Evolutionary conservation across 805 yeast species (phyloP).

Genomic region (Saturnispora galanensis): DNA sequence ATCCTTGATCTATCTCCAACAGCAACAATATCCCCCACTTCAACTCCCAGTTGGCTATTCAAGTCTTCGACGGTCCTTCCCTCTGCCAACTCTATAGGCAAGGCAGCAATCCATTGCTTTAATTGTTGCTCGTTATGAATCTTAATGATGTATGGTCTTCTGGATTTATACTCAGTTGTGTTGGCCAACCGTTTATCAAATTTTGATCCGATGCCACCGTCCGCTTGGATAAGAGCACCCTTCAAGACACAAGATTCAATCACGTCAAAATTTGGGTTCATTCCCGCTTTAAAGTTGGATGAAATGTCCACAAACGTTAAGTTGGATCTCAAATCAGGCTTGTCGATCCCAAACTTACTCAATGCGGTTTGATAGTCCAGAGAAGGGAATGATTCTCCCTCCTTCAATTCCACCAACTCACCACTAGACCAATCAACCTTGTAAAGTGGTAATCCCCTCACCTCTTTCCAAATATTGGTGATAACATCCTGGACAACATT

Average conservation of each 20-base stretch:
- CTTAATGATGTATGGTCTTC: constrained; percentile 50
- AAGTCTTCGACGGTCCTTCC: constrained; percentile 14
- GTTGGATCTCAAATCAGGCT: constrained; percentile 76
- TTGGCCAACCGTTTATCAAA: constrained; percentile 25
- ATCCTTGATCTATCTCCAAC: constrained; percentile 60
- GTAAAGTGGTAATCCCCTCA: constrained; percentile 33
- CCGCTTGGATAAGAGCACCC: constrained; percentile 30
- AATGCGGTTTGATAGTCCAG: constrained; percentile 64
- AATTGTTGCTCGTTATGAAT: constrained; percentile 35
- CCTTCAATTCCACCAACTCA: constrained; percentile 21
- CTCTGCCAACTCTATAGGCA: constrained; percentile 12
- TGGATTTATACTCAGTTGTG: constrained; percentile 35
- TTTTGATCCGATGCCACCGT: constrained; percentile 12
- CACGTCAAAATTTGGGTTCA: constrained; percentile 44
- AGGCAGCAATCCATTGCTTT: constrained; percentile 33
- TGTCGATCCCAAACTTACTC: constrained; percentile 76
- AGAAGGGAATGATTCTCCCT: constrained; percentile 29
- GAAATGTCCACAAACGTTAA: constrained; percentile 43
- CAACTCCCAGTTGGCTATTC: constrained; percentile 30
- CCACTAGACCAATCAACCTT: constrained; percentile 25
- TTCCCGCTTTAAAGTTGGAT: constrained; percentile 26
- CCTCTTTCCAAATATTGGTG: constrained; percentile 42
- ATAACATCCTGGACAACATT: constrained; percentile 51
- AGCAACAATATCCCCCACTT: constrained; percentile 67
- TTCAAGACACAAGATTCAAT: constrained; percentile 65